phyloP scores from a whole-genome alignment of 2,329 filamentous ascomycete genomes.

The Pseudonectria foliicola region DNA sequence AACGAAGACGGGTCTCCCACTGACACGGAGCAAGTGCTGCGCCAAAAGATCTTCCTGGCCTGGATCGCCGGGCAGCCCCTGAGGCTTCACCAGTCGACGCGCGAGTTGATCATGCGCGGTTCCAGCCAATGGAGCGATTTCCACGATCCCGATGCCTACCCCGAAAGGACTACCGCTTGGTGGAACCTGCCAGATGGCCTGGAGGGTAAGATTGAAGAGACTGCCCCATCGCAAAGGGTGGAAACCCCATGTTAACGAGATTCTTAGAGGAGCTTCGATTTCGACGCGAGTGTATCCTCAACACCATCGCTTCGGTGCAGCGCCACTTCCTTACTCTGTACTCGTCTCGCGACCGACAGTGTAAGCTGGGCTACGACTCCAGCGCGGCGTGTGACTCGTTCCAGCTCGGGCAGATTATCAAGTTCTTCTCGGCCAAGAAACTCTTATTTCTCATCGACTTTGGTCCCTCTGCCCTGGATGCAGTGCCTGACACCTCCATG shows the following conservation, averaged over 20 bases:
- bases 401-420: constrained; percentile 70
- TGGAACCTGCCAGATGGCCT: constrained; percentile 65
- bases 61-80: constrained; percentile 56
- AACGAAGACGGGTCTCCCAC: constrained; percentile 30
- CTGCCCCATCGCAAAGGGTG: not conserved
- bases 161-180: constrained; percentile 46
- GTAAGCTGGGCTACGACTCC: constrained; percentile 67
- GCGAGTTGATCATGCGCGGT: constrained; percentile 59
- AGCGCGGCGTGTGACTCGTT: constrained; percentile 68
- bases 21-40: constrained; percentile 56
- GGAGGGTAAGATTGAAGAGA: constrained; percentile 44
- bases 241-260: constrained; percentile 1
- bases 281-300: constrained; percentile 59
- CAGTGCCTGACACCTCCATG: constrained; percentile 41
- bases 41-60: constrained; percentile 63
- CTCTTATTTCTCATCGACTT: constrained; percentile 55
- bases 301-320: constrained; percentile 63
- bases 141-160: constrained; percentile 21
- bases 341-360: constrained; percentile 59
- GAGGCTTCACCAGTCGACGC: constrained; percentile 54
- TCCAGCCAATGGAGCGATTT: constrained; percentile 50
- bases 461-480: constrained; percentile 38
- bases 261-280: constrained; percentile 55
- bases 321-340: constrained; percentile 62
- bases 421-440: constrained; percentile 57